phyloP scores from a whole-genome alignment of 805 yeast species.

The Vanderwaltozyma tropicalis region DNA sequence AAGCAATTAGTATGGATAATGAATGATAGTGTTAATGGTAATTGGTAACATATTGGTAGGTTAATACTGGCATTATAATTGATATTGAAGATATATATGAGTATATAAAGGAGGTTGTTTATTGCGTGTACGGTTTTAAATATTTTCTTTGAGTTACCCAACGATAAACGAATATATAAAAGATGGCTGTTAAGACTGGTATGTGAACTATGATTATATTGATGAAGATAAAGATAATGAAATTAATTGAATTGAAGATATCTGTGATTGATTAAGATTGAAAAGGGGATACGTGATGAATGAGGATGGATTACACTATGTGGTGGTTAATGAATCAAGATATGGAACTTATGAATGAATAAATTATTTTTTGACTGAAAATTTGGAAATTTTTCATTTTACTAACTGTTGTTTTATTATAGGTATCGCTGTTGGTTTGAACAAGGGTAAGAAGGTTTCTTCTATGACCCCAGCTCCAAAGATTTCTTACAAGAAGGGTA shows the following conservation, averaged over 20 bases:
- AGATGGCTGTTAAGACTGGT: conserved; percentile 49
- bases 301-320: not conserved
- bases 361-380: no score
- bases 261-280: not conserved
- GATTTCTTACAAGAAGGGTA: conserved; percentile 94
- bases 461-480: conserved; percentile 76
- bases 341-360: not conserved
- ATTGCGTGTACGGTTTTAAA: not conserved
- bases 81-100: no score
- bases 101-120: not conserved
- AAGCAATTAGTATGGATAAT: no score
- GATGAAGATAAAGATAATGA: no score
- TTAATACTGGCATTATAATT: no score
- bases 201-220: conserved; percentile 17
- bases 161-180: conserved; percentile 5
- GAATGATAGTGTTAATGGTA: no score
- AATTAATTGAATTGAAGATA: no score
- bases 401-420: conserved; percentile 14
- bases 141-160: not conserved
- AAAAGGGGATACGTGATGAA: not conserved
- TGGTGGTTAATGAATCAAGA: not conserved
- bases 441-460: conserved; percentile 98
- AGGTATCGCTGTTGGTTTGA: conserved; percentile 95
- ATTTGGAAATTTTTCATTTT: not conserved
- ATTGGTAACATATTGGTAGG: no score